Conservation (phyloP, 2,329 filamentous ascomycete species). For the Clonostachys chloroleuca region DNA sequence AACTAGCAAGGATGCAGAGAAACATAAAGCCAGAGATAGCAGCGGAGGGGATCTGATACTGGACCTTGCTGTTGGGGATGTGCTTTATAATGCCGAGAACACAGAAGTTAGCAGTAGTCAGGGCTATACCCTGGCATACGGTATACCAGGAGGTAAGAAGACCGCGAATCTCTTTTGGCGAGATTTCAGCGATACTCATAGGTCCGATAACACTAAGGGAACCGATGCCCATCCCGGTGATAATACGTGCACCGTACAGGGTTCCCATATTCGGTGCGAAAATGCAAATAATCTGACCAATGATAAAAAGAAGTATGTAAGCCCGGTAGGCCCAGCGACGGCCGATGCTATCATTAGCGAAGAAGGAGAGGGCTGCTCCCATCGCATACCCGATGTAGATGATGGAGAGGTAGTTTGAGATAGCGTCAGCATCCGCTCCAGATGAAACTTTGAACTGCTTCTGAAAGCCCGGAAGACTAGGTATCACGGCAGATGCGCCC, state of each 20-base stretch:
- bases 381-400: slow-evolving; percentile 15
- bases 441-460: slow-evolving; percentile 18
- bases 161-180: slow-evolving; percentile 29
- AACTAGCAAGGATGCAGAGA: slow-evolving; percentile 11
- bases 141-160: slow-evolving; percentile 28
- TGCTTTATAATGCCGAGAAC: slow-evolving; percentile 25
- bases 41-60: slow-evolving; percentile 19
- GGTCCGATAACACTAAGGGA: slow-evolving; percentile 27
- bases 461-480: slow-evolving; percentile 26
- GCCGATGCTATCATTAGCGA: slow-evolving; percentile 28
- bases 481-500: slow-evolving; percentile 13
- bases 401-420: slow-evolving; percentile 27
- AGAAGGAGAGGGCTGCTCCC: slow-evolving; percentile 23
- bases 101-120: slow-evolving; percentile 21
- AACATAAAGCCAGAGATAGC: slow-evolving; percentile 15
- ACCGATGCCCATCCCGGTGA: slow-evolving; percentile 30
- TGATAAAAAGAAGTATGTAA: slow-evolving; percentile 24
- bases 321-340: slow-evolving; percentile 31
- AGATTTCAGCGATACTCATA: slow-evolving; percentile 30
- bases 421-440: slow-evolving; percentile 5
- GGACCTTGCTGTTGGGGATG: slow-evolving; percentile 12
- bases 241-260: slow-evolving; percentile 26
- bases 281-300: slow-evolving; percentile 24
- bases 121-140: slow-evolving; percentile 24
- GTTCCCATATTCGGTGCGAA: slow-evolving; percentile 15